Evolutionary conservation across 1,139 yeast genomes (phyloP), one percentile per base, ranked within the genome.

Genomic region (Pichia sp.): DNA sequence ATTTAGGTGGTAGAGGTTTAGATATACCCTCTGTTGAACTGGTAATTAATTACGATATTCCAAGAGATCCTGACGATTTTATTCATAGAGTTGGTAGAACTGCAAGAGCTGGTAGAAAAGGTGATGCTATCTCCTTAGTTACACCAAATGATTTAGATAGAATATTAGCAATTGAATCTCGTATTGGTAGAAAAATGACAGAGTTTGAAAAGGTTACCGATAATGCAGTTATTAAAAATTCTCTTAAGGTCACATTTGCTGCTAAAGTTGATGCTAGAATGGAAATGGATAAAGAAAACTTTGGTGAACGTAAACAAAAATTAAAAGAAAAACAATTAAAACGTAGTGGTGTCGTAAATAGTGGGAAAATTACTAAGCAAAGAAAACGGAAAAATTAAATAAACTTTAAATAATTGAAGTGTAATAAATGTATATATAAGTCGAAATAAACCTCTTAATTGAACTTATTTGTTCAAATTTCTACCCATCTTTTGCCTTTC

Each of bases 81-180:
- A 86, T 91, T 44, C 99, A 91, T 65, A 72, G 99, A 61, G 95
- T 89, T n/a, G 99, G 99, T 72, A 87, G 99, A 78, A 91, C 98
- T 16, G 99, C 98, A n/a, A 84, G 99, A 73, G 98, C 98, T 4
- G 97, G 97, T 6, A 72, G 94, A 55, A 67, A 69, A 41, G 91
- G 91, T 59, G 80, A 73, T 49, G 68, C 81, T 16, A 61, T 82
- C 4, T 77, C 93, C 13, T 72, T 91, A 46, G 82, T 91, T 6
- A 77, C 95, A 1, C 96, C 89, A 54, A 78, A 82, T 46, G 98
- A 91, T 56, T 81, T 91, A 15, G 74, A 71, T 22, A 72, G 97
- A 54, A 74, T 91, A 10, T 76, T 85, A 50, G 80, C 91, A 8
- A 91, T 91, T 42, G 99, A 91, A 61, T 85, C 76, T 43, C 74